Conservation (phyloP, 2,329 filamentous ascomycete genomes). For the Amphichorda felina region DNA sequence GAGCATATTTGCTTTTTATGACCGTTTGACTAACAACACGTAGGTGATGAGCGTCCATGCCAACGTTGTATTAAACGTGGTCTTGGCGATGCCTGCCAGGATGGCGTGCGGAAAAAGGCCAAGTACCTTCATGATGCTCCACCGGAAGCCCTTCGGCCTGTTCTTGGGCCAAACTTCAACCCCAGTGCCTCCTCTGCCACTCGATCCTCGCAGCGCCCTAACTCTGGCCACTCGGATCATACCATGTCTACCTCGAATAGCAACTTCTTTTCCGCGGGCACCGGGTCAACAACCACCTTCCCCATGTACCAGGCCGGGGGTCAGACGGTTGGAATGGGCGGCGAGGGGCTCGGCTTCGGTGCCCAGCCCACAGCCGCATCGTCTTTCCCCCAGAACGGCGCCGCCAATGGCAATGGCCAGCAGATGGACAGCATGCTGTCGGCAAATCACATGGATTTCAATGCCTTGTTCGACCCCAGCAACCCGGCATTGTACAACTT, state of each 20-base stretch:
- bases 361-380: slow-evolving; percentile 38
- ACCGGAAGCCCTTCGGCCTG: slow-evolving; percentile 77
- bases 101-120: slow-evolving; percentile 95
- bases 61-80: slow-evolving; percentile 89
- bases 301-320: slow-evolving; percentile 34
- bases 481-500: slow-evolving; percentile 94
- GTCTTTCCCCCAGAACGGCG: slow-evolving; percentile 8
- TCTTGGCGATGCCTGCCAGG: slow-evolving; percentile 82
- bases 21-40: slow-evolving; percentile 1
- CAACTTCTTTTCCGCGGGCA: slow-evolving; percentile 36
- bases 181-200: slow-evolving; percentile 15
- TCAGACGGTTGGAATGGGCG: slow-evolving; percentile 27
- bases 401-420: slow-evolving; percentile 35
- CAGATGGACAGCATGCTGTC: slow-evolving; percentile 36
- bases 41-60: slow-evolving; percentile 92
- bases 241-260: slow-evolving; percentile 20
- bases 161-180: slow-evolving; percentile 61
- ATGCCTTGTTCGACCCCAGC: slow-evolving; percentile 72
- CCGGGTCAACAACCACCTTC: slow-evolving; percentile 26
- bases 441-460: slow-evolving; percentile 38
- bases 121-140: slow-evolving; percentile 98
- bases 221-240: slow-evolving; percentile 34
- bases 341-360: slow-evolving; percentile 40
- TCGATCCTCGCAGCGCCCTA: slow-evolving; percentile 24
- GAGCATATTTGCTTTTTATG: background rate